phyloP scores from a whole-genome alignment of 2,329 filamentous ascomycete genomes.

The Aspergillus sp. region DNA sequence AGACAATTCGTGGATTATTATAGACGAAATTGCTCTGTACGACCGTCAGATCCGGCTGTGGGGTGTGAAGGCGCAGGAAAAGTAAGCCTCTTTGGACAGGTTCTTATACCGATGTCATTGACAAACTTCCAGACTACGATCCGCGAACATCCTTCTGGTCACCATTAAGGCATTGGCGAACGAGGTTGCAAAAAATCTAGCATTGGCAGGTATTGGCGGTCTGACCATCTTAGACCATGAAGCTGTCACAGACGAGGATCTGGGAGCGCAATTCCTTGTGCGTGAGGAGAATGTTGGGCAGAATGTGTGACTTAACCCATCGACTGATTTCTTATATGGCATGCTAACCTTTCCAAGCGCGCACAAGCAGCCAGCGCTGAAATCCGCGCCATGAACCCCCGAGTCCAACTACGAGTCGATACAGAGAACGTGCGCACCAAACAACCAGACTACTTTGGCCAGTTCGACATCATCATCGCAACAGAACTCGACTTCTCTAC shows the following conservation, averaged over 20 bases:
- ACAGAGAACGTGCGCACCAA: conserved; percentile 61
- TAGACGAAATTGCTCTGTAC: conserved; percentile 94
- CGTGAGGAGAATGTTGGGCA: conserved; percentile 65
- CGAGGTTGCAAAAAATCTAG: conserved; percentile 95
- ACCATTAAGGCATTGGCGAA: conserved; percentile 82
- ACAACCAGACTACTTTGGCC: conserved; percentile 64
- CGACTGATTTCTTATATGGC: conserved; percentile 7
- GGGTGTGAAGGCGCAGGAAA: conserved; percentile 90
- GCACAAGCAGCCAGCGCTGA: conserved; percentile 72
- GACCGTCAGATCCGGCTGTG: conserved; percentile 95
- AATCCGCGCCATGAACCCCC: conserved; percentile 79
- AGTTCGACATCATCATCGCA: conserved; percentile 80
- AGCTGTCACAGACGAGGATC: conserved; percentile 66
- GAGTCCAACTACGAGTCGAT: conserved; percentile 70
- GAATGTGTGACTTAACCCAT: conserved; percentile 47
- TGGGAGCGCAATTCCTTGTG: conserved; percentile 79
- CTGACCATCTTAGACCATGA: conserved; percentile 82
- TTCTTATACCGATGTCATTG: not conserved
- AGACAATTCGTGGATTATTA: not conserved
- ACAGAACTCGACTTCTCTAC: conserved; percentile 75
- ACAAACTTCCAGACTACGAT: conserved; percentile 60
- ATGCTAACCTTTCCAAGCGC: conserved; percentile 44
- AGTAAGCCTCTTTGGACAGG: conserved; percentile 33
- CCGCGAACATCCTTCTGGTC: conserved; percentile 81
- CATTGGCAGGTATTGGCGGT: conserved; percentile 84